phyloP scores from a whole-genome alignment of 768 basidiomycete species.

The Grammothele lineata region DNA sequence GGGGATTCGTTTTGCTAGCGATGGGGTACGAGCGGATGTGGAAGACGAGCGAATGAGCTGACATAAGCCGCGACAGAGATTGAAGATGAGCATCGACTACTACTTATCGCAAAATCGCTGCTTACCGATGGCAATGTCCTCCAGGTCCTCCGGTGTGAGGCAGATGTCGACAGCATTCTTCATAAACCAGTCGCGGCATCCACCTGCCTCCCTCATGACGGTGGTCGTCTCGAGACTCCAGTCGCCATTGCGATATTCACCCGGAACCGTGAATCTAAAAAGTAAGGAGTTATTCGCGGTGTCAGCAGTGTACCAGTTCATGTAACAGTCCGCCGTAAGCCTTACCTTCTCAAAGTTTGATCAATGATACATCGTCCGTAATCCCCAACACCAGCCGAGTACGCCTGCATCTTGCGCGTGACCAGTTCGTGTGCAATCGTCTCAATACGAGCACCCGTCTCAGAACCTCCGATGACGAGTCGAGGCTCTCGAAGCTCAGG shows the following conservation, averaged over 20 bases:
- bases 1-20: background rate
- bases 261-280: background rate
- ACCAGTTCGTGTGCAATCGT: background rate
- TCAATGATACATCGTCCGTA: background rate
- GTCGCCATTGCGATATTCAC: background rate
- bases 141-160: background rate
- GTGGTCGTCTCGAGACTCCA: background rate
- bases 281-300: too few species aligned
- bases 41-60: conserved; percentile 1
- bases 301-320: too few species aligned
- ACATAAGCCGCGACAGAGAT: background rate
- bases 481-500: too few species aligned
- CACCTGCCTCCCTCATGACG: background rate
- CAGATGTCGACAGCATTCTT: background rate
- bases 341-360: too few species aligned
- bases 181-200: background rate
- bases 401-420: background rate
- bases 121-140: background rate
- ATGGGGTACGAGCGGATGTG: conserved; percentile 2
- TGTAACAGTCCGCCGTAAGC: too few species aligned
- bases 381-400: background rate
- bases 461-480: too few species aligned
- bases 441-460: too few species aligned
- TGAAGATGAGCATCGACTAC: background rate
- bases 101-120: background rate